phyloP scores from a whole-genome alignment of 2,329 filamentous ascomycete genomes.

The Curvularia hawaiiensis region DNA sequence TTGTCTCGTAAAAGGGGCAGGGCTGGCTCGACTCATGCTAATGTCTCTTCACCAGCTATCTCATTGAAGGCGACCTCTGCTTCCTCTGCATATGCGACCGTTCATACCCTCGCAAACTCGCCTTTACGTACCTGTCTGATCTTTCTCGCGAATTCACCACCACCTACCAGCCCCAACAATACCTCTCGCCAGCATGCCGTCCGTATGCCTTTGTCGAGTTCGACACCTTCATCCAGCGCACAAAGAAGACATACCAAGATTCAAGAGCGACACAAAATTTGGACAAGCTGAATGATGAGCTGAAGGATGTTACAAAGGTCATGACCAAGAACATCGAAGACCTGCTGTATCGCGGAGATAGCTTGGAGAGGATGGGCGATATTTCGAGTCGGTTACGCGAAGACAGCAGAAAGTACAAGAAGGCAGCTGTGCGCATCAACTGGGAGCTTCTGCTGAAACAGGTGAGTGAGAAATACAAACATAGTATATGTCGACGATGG shows the following conservation, averaged over 20 bases:
- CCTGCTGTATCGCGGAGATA: slow-evolving; percentile 91
- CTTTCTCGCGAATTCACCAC: slow-evolving; percentile 88
- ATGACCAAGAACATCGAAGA: slow-evolving; percentile 99
- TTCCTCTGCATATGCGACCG: slow-evolving; percentile 94
- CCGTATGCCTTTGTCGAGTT: slow-evolving; percentile 98
- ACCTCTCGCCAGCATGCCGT: slow-evolving; percentile 74
- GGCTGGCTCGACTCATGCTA: slow-evolving; percentile 10
- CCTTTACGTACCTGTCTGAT: slow-evolving; percentile 97
- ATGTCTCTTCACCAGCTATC: slow-evolving; percentile 64
- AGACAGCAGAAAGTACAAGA: slow-evolving; percentile 92
- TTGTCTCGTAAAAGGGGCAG: neutral
- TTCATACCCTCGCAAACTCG: slow-evolving; percentile 95
- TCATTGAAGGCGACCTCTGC: slow-evolving; percentile 80
- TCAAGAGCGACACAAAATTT: slow-evolving; percentile 89
- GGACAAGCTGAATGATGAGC: slow-evolving; percentile 93
- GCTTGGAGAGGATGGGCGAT: slow-evolving; percentile 95
- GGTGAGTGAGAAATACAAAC: slow-evolving; percentile 47
- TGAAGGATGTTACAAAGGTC: slow-evolving; percentile 96
- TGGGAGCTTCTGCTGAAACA: slow-evolving; percentile 97
- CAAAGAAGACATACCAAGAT: slow-evolving; percentile 93
- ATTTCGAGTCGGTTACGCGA: slow-evolving; percentile 85
- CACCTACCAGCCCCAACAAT: slow-evolving; percentile 75
- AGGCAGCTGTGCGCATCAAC: slow-evolving; percentile 93
- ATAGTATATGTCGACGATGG: neutral
- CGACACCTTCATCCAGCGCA: slow-evolving; percentile 93